These are phyloP conservation scores for Avena atlantica DNA, from an alignment of 176 grass and related monocot species.

Conservation along the genomic window DNA sequence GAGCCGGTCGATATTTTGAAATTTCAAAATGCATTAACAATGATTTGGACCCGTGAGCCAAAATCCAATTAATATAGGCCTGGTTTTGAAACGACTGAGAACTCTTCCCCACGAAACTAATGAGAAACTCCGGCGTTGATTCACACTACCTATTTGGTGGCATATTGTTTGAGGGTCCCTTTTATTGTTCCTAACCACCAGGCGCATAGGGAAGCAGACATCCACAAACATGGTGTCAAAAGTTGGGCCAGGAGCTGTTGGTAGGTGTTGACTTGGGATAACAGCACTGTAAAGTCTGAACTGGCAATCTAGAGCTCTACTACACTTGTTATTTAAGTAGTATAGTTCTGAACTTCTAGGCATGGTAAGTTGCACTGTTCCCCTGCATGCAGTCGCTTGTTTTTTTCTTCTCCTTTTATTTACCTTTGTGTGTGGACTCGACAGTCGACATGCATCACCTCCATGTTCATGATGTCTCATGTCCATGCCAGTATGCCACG, in stretches of 20 bases:
- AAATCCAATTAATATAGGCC: no score
- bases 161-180: background rate
- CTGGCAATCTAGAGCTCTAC: background rate
- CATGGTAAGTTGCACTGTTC: background rate
- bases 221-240: conserved; percentile 36
- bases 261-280: conserved; percentile 48
- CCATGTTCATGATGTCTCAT: conserved; percentile 7
- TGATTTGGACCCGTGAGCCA: no score
- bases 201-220: background rate
- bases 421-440: background rate
- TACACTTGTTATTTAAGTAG: background rate
- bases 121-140: no score
- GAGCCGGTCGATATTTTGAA: no score
- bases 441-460: background rate
- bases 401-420: background rate
- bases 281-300: background rate
- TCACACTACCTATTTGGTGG: background rate
- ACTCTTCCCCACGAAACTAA: no score
- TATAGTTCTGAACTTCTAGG: background rate
- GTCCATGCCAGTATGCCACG: background rate
- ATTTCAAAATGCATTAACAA: no score
- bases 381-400: background rate
- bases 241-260: conserved; percentile 18
- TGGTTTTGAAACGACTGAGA: no score
- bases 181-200: background rate